phyloP scores from a whole-genome alignment of 108 stramenopile species.

The Nannochloropsis salina region DNA sequence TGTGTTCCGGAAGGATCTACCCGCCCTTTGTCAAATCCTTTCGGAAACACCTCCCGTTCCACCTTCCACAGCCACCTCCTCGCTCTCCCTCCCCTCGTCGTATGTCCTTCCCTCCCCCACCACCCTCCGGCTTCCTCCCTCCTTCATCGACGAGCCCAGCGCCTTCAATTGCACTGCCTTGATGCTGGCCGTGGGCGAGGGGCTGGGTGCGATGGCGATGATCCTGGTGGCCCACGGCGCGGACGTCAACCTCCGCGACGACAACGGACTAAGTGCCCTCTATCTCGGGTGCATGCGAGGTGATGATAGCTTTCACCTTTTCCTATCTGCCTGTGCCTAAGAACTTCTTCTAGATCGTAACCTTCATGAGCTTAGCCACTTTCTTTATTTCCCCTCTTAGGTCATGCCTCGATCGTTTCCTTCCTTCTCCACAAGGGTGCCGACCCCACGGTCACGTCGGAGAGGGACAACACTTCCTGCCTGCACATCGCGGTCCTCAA shows the following conservation, averaged over 20 bases:
- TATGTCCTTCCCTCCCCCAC: neutral
- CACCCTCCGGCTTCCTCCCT: neutral
- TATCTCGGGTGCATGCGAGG: neutral
- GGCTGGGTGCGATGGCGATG: neutral
- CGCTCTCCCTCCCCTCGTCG: neutral
- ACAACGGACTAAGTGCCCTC: neutral
- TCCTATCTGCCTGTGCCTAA: neutral
- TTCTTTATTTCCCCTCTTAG: neutral
- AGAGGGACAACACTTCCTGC: neutral
- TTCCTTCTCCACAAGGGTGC: neutral
- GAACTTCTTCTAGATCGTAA: no score
- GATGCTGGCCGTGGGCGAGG: neutral
- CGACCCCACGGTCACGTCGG: neutral
- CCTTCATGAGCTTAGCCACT: neutral
- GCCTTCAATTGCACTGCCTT: neutral
- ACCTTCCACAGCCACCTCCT: neutral
- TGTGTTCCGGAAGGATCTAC: neutral
- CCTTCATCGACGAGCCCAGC: neutral
- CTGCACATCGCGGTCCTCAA: neutral
- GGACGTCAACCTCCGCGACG: neutral
- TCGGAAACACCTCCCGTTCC: neutral
- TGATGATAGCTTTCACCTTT: neutral
- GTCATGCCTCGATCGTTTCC: neutral
- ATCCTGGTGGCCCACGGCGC: neutral
- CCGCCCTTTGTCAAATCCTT: neutral